phyloP scores from a whole-genome alignment of 2,329 filamentous ascomycete species.

The Claviceps fusiformis region DNA sequence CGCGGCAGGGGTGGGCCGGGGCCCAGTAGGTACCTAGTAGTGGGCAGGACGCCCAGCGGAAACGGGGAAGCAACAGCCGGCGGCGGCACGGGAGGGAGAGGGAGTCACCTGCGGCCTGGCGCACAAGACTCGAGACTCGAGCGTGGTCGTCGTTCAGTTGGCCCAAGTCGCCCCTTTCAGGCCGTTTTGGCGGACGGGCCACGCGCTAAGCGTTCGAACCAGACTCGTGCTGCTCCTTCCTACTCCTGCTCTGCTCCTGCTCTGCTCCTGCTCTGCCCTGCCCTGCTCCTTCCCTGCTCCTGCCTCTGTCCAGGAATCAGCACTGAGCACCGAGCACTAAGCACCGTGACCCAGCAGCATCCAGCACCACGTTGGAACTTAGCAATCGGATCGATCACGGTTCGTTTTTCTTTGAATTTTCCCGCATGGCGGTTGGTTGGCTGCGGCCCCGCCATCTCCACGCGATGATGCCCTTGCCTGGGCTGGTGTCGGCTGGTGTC shows the following conservation, averaged over 20 bases:
- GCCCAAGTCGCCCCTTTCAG: not conserved
- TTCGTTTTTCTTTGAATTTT: not conserved
- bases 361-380: too few relatives aligned
- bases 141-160: too few relatives aligned
- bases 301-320: not conserved
- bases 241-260: not conserved
- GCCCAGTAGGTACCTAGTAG: not conserved
- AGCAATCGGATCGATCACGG: too few relatives aligned
- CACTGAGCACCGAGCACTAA: not conserved
- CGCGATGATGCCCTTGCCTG: not conserved
- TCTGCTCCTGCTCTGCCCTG: not conserved
- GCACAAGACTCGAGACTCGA: too few relatives aligned
- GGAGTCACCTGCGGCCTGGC: not conserved
- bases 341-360: not conserved
- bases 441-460: not conserved
- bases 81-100: not conserved
- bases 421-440: not conserved
- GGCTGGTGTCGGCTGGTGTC: not conserved
- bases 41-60: not conserved
- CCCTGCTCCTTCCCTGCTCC: too few relatives aligned
- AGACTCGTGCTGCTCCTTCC: not conserved
- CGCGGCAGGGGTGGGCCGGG: not conserved
- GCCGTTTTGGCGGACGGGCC: not conserved
- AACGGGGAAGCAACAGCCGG: not conserved
- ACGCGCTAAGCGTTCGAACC: not conserved